These are phyloP conservation scores for Trichocladium uniseriatum DNA, from an alignment of 495 filamentous ascomycete species.

Conservation along the genomic window DNA sequence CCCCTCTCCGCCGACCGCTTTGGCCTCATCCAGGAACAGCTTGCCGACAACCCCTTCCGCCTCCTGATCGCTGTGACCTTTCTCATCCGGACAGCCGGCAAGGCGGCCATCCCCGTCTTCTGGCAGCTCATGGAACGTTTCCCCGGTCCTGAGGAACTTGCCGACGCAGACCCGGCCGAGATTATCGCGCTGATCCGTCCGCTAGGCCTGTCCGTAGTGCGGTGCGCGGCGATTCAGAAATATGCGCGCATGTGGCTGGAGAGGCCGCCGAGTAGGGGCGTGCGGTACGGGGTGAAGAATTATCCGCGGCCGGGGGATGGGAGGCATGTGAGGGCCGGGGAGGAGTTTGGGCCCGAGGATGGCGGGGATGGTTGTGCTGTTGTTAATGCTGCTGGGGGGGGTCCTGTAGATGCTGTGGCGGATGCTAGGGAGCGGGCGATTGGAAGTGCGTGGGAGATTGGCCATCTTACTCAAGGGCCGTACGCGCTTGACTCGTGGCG, in stretches of 20 bases:
- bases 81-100: slow-evolving; percentile 69
- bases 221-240: slow-evolving; percentile 40
- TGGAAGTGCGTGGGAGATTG: slow-evolving; percentile 68
- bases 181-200: slow-evolving; percentile 55
- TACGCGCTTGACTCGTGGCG: slow-evolving; percentile 91
- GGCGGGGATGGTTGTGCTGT: neutral
- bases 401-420: slow-evolving; percentile 7
- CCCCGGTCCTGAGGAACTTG: slow-evolving; percentile 57
- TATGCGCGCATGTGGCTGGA: slow-evolving; percentile 64
- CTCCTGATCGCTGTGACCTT: slow-evolving; percentile 72
- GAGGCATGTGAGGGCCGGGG: slow-evolving; percentile 40
- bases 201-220: slow-evolving; percentile 61
- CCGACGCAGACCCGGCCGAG: slow-evolving; percentile 46
- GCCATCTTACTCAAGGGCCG: slow-evolving; percentile 73
- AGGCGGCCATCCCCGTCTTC: slow-evolving; percentile 68
- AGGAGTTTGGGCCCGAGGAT: slow-evolving; percentile 32
- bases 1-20: slow-evolving; percentile 52
- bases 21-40: slow-evolving; percentile 76
- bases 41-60: slow-evolving; percentile 59
- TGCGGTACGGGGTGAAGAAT: slow-evolving; percentile 55
- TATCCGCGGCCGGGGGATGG: slow-evolving; percentile 56
- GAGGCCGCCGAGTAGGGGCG: slow-evolving; percentile 49
- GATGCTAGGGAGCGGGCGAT: slow-evolving; percentile 31
- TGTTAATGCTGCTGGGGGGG: slow-evolving; percentile 7
- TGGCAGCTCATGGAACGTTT: slow-evolving; percentile 56